A percentile compares a stretch with the other conserved stretches of the same genome.
Evolutionary conservation across 2,329 filamentous ascomycete species (phyloP).

Genomic region (Fusarium sp.): DNA sequence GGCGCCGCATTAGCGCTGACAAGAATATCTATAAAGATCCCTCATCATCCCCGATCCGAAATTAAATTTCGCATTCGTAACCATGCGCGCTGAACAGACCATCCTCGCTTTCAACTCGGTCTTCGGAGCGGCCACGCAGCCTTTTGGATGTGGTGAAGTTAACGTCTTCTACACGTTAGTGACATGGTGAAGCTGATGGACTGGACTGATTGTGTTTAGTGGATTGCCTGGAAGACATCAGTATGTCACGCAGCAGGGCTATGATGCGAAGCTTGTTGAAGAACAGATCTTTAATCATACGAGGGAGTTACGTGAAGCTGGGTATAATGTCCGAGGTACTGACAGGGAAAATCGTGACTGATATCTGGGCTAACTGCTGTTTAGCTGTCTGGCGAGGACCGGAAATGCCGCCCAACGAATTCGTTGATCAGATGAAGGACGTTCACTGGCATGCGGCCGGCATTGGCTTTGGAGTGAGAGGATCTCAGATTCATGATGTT

Average conservation of each 20-base stretch:
- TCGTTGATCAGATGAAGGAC: background rate
- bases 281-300: constrained; percentile 23
- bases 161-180: constrained; percentile 14
- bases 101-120: background rate
- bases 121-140: background rate
- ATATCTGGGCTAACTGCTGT: too few relatives aligned
- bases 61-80: background rate
- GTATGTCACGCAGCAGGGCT: constrained; percentile 14
- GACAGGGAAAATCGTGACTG: too few relatives aligned
- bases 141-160: background rate
- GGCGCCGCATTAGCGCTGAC: background rate
- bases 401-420: background rate
- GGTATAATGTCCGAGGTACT: constrained; percentile 8
- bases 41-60: too few relatives aligned
- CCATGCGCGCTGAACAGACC: background rate
- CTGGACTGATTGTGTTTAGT: background rate
- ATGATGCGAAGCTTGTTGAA: background rate
- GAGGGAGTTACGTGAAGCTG: background rate
- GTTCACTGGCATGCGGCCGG: constrained; percentile 6
- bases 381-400: constrained; percentile 15
- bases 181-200: too few relatives aligned
- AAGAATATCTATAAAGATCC: background rate
- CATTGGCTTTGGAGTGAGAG: constrained; percentile 9
- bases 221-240: constrained; percentile 2
- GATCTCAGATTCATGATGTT: background rate